Conservation (phyloP, 2,329 filamentous ascomycete species). For the Curvularia spicifera region DNA sequence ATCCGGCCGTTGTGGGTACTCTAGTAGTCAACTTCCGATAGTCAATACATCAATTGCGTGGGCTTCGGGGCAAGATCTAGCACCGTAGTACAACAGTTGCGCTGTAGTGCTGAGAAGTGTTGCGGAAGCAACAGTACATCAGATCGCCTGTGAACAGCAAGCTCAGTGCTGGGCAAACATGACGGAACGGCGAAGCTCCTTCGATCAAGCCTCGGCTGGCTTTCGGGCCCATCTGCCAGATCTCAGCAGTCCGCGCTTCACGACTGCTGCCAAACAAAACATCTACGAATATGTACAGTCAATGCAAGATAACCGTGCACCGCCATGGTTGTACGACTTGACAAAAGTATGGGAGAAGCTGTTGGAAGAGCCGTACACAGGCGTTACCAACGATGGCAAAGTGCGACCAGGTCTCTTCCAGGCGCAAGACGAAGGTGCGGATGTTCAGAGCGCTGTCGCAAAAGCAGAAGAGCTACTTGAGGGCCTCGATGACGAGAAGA, state of each 20-base stretch:
- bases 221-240: conserved; percentile 70
- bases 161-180: background rate
- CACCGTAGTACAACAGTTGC: conserved; percentile 1
- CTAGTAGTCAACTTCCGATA: background rate
- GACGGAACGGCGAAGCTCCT: conserved; percentile 32
- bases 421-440: conserved; percentile 68
- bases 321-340: conserved; percentile 66
- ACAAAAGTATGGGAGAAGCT: conserved; percentile 49
- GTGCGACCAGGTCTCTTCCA: conserved; percentile 63
- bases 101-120: background rate
- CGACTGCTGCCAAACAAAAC: conserved; percentile 66
- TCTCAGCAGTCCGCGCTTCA: conserved; percentile 66
- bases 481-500: conserved; percentile 59
- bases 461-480: conserved; percentile 57
- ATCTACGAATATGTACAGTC: conserved; percentile 66
- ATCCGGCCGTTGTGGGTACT: conserved; percentile 12
- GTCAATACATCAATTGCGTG: conserved; percentile 2
- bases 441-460: conserved; percentile 63
- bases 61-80: conserved; percentile 15
- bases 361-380: conserved; percentile 69
- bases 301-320: conserved; percentile 64
- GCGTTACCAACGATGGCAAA: conserved; percentile 71
- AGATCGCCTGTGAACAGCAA: background rate
- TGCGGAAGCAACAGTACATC: background rate
- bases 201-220: conserved; percentile 35